Evolutionary conservation across 2,329 filamentous ascomycete genomes (phyloP), one percentile per base, ranked within the genome.

Genomic region (Fusarium gaditjirri): DNA sequence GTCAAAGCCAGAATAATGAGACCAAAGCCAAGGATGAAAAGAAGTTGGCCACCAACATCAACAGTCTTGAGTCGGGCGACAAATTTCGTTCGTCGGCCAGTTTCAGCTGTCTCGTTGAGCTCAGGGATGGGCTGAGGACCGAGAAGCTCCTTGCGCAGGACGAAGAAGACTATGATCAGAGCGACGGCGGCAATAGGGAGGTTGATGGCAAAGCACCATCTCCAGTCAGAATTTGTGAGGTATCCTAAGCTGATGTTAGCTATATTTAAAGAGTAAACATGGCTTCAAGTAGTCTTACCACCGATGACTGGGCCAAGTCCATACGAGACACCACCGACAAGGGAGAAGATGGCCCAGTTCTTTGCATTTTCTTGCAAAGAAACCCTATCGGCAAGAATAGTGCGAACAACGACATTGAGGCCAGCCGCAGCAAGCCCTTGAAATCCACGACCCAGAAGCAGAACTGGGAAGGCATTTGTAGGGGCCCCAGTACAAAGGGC

Each of bases 171-270:
- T 43, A 89, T 65, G n/a, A 87, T 52, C 39, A 91, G 82, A 10
- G 85, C 86, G 25, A 87, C 73, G 6, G 84, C 81, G 3, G 82
- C 85, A 44, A 91, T 83, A 21, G 89, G 89, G n/a, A 90, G 82
- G 67, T 88, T 89, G 59, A 92, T 85, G 41, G 86, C 89, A 77
- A 93, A 93, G 75, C 89, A 90, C 85, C 91, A 93, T 54, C 90
- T 82, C 90, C 91, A 93, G 70, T 84, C 86, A 8, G 84, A 80
- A 39, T 83, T 80, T 25, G 87, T 87, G 17, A 90, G 82, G 64
- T 87, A 88, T 2, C 85, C 80, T 81, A 25, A 19, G 7, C 12
- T 5, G 7, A 38, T 21, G 23, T 76, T 33, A 75, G 71, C 50
- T 33, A 29, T 43, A 23, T 17, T 43, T 11, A 11, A 19, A 25